Evolutionary conservation across 306 rosid genomes (phyloP).

Genomic region (Myrica gale): DNA sequence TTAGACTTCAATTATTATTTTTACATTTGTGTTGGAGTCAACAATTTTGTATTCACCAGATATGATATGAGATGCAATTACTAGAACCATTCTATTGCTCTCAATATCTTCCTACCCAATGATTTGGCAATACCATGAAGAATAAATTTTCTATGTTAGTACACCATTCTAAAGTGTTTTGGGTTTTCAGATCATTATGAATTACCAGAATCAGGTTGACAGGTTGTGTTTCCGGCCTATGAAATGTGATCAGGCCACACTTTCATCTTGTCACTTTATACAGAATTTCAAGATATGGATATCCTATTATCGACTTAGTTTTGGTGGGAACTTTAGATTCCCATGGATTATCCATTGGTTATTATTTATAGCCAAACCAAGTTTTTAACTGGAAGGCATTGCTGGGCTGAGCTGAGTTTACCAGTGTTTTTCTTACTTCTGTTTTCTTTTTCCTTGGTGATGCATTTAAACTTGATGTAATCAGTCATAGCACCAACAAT

Average conservation of each 20-base stretch:
- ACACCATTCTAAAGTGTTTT: neutral
- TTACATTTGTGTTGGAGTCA: constrained; percentile 9
- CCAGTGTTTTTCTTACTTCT: neutral
- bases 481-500: neutral
- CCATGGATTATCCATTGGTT: neutral
- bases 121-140: neutral
- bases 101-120: neutral
- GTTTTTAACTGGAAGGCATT: neutral
- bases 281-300: neutral
- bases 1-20: constrained; percentile 19
- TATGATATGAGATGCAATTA: neutral
- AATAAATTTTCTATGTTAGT: neutral
- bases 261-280: neutral
- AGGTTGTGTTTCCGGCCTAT: neutral
- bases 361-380: neutral
- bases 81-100: constrained; percentile 1
- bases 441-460: neutral
- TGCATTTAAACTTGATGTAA: neutral
- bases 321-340: neutral
- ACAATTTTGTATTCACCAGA: neutral
- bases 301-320: neutral
- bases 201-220: neutral
- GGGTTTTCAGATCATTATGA: constrained; percentile 1
- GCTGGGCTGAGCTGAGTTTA: neutral
- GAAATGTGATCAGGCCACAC: neutral